phyloP scores from a whole-genome alignment of 2,329 filamentous ascomycete genomes.

The Colletotrichum euphorbiae region DNA sequence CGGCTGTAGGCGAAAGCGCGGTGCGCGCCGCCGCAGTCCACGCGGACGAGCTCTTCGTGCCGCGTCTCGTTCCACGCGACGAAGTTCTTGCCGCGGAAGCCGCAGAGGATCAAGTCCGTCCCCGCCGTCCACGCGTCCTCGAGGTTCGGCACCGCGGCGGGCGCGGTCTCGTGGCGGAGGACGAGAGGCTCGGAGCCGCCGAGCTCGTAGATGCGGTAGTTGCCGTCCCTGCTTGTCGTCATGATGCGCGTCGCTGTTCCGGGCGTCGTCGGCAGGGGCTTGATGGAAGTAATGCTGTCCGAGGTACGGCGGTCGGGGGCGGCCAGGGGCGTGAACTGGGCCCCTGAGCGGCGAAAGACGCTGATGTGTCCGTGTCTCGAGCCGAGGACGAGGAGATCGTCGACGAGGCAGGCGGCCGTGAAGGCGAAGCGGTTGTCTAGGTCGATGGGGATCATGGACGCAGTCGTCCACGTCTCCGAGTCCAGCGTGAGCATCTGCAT shows the following conservation, averaged over 20 bases:
- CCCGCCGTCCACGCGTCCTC: conserved; percentile 74
- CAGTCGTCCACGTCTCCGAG: conserved; percentile 45
- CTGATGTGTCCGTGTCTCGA: conserved; percentile 64
- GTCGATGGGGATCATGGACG: conserved; percentile 48
- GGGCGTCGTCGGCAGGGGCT: conserved; percentile 54
- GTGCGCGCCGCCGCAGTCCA: conserved; percentile 89
- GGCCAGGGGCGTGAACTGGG: conserved; percentile 46
- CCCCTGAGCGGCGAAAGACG: conserved; percentile 47
- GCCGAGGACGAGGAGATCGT: conserved; percentile 62
- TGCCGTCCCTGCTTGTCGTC: conserved; percentile 81
- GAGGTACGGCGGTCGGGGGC: conserved; percentile 56
- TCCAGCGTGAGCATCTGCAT: conserved; percentile 58
- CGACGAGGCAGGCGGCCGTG: conserved; percentile 58
- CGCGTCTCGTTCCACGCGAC: conserved; percentile 82
- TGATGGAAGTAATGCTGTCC: conserved; percentile 78
- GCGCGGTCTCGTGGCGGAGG: conserved; percentile 74
- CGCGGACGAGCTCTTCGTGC: conserved; percentile 74
- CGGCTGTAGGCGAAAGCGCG: conserved; percentile 73
- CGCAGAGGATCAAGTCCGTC: conserved; percentile 77
- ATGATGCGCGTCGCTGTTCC: conserved; percentile 63
- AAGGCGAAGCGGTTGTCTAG: conserved; percentile 63
- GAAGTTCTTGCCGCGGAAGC: conserved; percentile 84
- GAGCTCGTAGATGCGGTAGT: conserved; percentile 73
- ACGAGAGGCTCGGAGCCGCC: conserved; percentile 58
- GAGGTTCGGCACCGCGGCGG: conserved; percentile 80